phyloP scores from a whole-genome alignment of 2,329 filamentous ascomycete genomes.

The Fusarium pseudograminearum region DNA sequence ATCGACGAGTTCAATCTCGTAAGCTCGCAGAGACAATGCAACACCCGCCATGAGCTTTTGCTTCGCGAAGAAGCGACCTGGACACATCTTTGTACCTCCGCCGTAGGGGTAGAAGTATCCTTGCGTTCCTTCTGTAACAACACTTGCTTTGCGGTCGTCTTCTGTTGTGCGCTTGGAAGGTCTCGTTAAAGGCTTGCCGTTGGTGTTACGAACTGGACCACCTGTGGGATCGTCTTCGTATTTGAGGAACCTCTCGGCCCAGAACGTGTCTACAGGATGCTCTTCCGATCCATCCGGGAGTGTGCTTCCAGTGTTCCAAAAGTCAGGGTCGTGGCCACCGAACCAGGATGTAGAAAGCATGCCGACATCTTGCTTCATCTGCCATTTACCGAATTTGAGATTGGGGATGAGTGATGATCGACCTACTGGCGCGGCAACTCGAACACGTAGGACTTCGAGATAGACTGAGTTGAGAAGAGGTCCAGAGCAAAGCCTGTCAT shows the following conservation, averaged over 20 bases:
- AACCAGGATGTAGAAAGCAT: constrained; percentile 36
- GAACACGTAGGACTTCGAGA: constrained; percentile 51
- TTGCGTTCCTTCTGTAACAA: constrained; percentile 40
- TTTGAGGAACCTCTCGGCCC: constrained; percentile 44
- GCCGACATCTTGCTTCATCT: constrained; percentile 23
- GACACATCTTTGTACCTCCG: constrained; percentile 51
- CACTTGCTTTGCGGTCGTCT: constrained; percentile 15
- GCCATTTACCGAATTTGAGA: constrained; percentile 42
- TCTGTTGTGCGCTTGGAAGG: not conserved
- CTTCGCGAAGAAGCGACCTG: constrained; percentile 54
- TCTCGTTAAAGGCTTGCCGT: not conserved
- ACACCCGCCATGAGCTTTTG: constrained; percentile 50
- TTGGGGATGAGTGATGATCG: constrained; percentile 34
- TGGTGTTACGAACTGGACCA: constrained; percentile 21
- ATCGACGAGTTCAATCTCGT: constrained; percentile 49
- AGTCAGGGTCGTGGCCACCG: constrained; percentile 19
- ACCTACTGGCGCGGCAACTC: constrained; percentile 36
- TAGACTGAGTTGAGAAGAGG: constrained; percentile 54
- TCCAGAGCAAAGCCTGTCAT: constrained; percentile 34
- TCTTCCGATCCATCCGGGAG: constrained; percentile 9
- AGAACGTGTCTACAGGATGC: constrained; percentile 37
- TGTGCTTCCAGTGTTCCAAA: constrained; percentile 38
- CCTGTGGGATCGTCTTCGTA: constrained; percentile 36
- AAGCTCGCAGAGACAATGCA: constrained; percentile 49
- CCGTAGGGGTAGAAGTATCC: constrained; percentile 54